These are phyloP conservation scores for Fusarium avenaceum DNA, from an alignment of 2,329 filamentous ascomycete species.

Conservation along the genomic window DNA sequence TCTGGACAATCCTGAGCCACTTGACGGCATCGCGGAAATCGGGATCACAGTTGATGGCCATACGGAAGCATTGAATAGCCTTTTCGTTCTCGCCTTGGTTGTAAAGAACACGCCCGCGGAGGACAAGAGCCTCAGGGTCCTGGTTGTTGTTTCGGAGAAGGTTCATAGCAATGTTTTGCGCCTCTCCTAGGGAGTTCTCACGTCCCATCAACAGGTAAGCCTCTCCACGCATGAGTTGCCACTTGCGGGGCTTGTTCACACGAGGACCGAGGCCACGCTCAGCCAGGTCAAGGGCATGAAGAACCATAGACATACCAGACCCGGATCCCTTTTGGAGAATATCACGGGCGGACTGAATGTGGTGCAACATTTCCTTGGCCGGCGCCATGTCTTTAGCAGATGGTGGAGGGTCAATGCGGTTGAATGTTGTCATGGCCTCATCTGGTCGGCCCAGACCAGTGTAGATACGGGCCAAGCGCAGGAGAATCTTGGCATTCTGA, in stretches of 20 bases:
- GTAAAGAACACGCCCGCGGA: conserved; percentile 89
- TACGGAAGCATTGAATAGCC: conserved; percentile 90
- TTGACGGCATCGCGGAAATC: conserved; percentile 91
- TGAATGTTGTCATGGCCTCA: conserved; percentile 86
- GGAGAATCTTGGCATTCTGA: conserved; percentile 86
- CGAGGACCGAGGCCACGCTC: conserved; percentile 81
- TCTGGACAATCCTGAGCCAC: conserved; percentile 90
- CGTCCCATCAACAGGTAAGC: conserved; percentile 94
- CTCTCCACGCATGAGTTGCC: conserved; percentile 92
- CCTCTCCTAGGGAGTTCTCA: conserved; percentile 88
- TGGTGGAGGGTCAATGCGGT: conserved; percentile 82
- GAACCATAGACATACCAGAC: conserved; percentile 88
- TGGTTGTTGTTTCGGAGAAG: conserved; percentile 87
- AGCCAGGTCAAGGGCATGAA: conserved; percentile 92
- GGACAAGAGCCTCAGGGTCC: conserved; percentile 92
- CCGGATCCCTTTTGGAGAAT: conserved; percentile 80
- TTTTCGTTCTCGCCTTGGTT: conserved; percentile 95
- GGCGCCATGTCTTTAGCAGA: conserved; percentile 87
- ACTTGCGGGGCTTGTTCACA: conserved; percentile 89
- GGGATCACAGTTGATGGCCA: conserved; percentile 90
- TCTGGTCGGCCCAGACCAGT: conserved; percentile 87
- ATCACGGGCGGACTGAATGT: conserved; percentile 84
- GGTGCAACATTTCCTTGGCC: conserved; percentile 87
- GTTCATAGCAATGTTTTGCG: conserved; percentile 91
- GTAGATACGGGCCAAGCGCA: conserved; percentile 90